These are phyloP conservation scores for Mallotus repandus DNA, from an alignment of 441 rosid genomes.

Conservation along the genomic window DNA sequence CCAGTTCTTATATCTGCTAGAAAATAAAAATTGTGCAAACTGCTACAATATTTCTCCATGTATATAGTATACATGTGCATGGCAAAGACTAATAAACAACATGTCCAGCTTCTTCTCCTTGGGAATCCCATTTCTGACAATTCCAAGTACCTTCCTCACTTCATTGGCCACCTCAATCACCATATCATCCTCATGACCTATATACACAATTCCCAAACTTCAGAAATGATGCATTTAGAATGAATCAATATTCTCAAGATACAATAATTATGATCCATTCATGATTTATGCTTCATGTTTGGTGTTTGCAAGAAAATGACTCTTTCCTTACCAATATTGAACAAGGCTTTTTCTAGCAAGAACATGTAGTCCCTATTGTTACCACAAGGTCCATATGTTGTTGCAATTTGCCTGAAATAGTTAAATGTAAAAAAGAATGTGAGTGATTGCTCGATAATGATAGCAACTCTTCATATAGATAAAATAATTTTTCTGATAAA, in stretches of 20 bases:
- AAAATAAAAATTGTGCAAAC: too few relatives aligned
- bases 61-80: too few relatives aligned
- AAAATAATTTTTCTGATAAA: background rate
- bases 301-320: background rate
- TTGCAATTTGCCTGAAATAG: conserved; percentile 77
- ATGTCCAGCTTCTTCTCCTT: conserved; percentile 38
- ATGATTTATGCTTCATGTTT: background rate
- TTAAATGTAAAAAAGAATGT: background rate
- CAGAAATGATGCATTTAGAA: background rate
- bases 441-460: background rate
- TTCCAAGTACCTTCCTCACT: conserved; percentile 56
- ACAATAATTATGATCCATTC: background rate
- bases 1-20: too few relatives aligned
- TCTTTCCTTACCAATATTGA: conserved; percentile 73
- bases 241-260: background rate
- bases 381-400: conserved; percentile 93
- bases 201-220: conserved; percentile 11
- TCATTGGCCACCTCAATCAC: conserved; percentile 42
- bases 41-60: too few relatives aligned
- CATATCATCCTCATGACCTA: conserved; percentile 85
- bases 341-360: conserved; percentile 85
- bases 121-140: conserved; percentile 27
- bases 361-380: conserved; percentile 94
- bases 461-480: background rate
- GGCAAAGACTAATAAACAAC: too few relatives aligned